Conservation (phyloP, 2,329 filamentous ascomycete species). For the Ophiostoma piceae region DNA sequence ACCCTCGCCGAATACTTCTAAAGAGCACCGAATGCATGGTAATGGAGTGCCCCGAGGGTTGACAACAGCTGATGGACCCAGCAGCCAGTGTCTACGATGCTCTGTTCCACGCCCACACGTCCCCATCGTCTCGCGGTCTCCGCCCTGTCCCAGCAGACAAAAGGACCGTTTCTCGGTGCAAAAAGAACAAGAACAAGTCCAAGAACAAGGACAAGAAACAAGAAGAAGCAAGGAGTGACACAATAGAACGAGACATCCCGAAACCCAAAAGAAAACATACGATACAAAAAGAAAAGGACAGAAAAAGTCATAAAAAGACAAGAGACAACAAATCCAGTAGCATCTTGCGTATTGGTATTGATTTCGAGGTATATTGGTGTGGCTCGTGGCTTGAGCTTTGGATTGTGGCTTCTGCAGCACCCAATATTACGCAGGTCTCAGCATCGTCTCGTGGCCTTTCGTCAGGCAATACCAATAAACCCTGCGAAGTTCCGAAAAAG, state of each 20-base stretch:
- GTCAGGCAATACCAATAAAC: neutral
- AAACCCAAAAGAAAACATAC: neutral
- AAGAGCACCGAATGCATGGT: slow-evolving; percentile 4
- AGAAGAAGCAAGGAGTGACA: neutral
- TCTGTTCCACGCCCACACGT: neutral
- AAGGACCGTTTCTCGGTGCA: neutral
- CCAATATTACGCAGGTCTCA: slow-evolving; percentile 8
- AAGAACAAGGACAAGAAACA: neutral
- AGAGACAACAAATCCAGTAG: neutral
- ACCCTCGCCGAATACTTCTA: neutral
- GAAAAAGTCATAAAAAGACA: neutral
- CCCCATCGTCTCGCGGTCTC: neutral
- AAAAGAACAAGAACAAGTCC: neutral
- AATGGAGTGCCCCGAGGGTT: neutral
- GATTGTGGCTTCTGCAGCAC: neutral
- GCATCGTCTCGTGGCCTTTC: neutral
- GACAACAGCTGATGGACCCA: neutral
- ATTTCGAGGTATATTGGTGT: neutral
- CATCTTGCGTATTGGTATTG: slow-evolving; percentile 1
- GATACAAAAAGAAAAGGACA: neutral
- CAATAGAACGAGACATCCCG: neutral
- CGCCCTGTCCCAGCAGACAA: neutral
- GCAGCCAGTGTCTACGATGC: neutral
- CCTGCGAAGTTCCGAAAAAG: neutral
- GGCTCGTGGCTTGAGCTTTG: neutral